Base-by-base conservation (phyloP, 306 rosid genomes). In the Vicia faba region DNA sequence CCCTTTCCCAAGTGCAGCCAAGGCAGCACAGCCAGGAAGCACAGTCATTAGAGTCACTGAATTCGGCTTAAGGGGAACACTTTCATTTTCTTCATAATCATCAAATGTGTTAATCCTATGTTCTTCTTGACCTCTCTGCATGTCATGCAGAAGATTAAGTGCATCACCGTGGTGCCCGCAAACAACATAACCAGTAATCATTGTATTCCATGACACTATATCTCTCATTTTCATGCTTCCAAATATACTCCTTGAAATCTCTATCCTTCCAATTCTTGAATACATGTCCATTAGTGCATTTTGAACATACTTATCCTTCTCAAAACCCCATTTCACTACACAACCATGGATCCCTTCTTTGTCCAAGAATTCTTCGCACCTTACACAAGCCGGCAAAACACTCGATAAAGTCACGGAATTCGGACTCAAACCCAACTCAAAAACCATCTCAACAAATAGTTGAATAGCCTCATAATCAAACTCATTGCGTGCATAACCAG, bases 281-380 rank as follows among this genome's bases (percentile, higher is more conserved):
- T 91, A 88, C 95, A 91, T 82, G 75, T 88, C 95, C 91, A 91
- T 84, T 7, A 91, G 74, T 23, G 95, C 95, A 81, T 91, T 91
- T 49, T 79, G 95, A 78, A 91, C 87, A 11, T 81, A 88, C 77
- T 79, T 83, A 71, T 84, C 91, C 81, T 57, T 70, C 69, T 72
- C 85, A 45, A 86, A 60, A 39, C 92, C 87, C 79, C 68, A 73
- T 70, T 88, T 91, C 65, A 88, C 60, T 19, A 83, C 75, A 61
- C 77, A 88, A 4, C 92, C 86, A 68, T 91, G 97, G 70, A 88
- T 66, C 46, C 86, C 86, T 76, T 88, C 92, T 75, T 74, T 76
- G 71, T 76, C 76, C 1, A 61, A 39, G 77, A 88, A 86, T 0
- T 58, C 61, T 18, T 76, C 71, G 11, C 77, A 84, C 3, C 86